Evolutionary conservation across 2,329 filamentous ascomycete species (phyloP), one percentile per base, ranked within the genome.

Genomic region (Cyanodermella asteris): DNA sequence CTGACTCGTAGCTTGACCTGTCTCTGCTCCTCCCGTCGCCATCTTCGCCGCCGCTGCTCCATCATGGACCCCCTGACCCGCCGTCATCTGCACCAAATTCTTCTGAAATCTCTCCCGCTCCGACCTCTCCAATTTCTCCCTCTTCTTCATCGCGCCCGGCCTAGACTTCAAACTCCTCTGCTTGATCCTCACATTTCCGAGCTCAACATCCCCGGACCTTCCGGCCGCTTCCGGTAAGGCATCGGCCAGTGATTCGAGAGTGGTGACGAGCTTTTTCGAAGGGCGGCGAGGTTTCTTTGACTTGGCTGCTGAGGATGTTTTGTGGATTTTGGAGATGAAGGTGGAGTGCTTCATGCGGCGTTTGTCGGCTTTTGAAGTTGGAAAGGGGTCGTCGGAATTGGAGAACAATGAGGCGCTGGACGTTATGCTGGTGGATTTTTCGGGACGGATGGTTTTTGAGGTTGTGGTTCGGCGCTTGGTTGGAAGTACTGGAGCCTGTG

Each of bases 301-400:
- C 36, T 38, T 26, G 23, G 6, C 28, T 13, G 29, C 34, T 9
- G 38, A 30, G 29, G 30, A 27, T 5, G 37, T 33, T 36, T 81
- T 78, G 35, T 69, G 55, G 38, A 91, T 74, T 34, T 71, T 74
- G 12, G 68, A 72, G 15, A 91, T 56, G 35, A 94, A 80, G 9
- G 70, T 53, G 0, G 74, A 73, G 56, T 78, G 78, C 43, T 81
- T 82, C 38, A 90, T 77, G 17, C 61, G 54, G 13, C 72, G 74
- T 55, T 84, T 91, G 54, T 90, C 77, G 43, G 65, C 71, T 50
- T 93, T 94, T n/a, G n/a, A n/a, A n/a, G n/a, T n/a, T n/a, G n/a
- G n/a, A n/a, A n/a, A n/a, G n/a, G n/a, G n/a, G n/a, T n/a, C n/a
- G n/a, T n/a, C n/a, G n/a, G n/a, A n/a, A n/a, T n/a, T n/a, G n/a